These are phyloP conservation scores for Salix brachista DNA, from an alignment of 345 rosid species.

Conservation along the genomic window DNA sequence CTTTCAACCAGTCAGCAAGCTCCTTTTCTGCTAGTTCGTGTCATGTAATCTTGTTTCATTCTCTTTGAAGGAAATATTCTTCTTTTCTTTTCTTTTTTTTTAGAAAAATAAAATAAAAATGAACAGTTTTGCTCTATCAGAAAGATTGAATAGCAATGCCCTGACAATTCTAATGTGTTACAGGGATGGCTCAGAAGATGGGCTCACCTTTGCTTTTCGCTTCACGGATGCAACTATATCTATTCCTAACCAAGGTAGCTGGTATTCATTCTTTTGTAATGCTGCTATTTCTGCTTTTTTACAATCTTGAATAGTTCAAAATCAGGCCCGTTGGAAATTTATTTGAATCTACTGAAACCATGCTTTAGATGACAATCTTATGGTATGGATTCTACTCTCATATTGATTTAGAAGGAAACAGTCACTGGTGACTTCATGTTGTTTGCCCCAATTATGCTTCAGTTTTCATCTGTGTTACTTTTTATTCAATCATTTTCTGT, in stretches of 20 bases:
- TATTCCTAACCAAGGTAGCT: slow-evolving; percentile 82
- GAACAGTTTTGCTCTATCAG: not conserved
- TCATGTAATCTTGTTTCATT: not conserved
- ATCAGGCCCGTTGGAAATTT: not conserved
- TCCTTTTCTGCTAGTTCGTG: not conserved
- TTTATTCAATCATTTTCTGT: not conserved
- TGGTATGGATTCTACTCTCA: not conserved
- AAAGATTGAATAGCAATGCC: slow-evolving; percentile 16
- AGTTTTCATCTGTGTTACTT: not conserved
- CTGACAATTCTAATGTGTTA: slow-evolving; percentile 27
- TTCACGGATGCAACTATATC: slow-evolving; percentile 82
- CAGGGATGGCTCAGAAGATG: slow-evolving; percentile 91
- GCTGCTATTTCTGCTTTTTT: not conserved
- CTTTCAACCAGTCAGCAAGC: not conserved
- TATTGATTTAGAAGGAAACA: not conserved
- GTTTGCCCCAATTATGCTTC: not conserved
- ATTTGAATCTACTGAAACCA: not conserved
- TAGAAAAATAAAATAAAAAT: not conserved
- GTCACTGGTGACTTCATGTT: not conserved
- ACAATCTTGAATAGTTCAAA: not conserved
- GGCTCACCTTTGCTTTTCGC: slow-evolving; percentile 90
- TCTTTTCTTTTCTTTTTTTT: not conserved
- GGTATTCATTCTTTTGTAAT: slow-evolving; percentile 13
- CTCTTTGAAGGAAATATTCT: not conserved
- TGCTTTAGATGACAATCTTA: not conserved